These are phyloP conservation scores for Hypsizygus marmoreus DNA, from an alignment of 768 basidiomycete genomes.

Conservation along the genomic window DNA sequence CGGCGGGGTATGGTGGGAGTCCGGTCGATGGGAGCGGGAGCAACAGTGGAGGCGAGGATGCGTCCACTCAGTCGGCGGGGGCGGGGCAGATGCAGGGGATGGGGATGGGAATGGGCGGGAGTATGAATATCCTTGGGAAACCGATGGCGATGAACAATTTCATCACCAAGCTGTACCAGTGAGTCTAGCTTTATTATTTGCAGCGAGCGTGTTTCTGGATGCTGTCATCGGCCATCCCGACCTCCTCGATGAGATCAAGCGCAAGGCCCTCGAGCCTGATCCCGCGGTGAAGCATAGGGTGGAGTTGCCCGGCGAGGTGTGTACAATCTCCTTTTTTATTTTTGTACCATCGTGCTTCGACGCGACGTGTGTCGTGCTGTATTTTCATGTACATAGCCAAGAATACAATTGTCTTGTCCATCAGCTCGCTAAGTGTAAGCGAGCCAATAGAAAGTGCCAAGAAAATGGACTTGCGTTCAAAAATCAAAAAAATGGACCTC, in stretches of 20 bases:
- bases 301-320: constrained; percentile 78
- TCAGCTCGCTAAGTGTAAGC: too few species aligned
- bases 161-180: constrained; percentile 86
- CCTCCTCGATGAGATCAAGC: constrained; percentile 82
- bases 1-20: constrained; percentile 43
- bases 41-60: constrained; percentile 46
- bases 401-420: too few species aligned
- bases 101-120: constrained; percentile 53
- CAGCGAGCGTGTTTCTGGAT: too few species aligned
- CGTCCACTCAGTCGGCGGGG: constrained; percentile 15
- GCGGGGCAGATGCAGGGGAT: constrained; percentile 15
- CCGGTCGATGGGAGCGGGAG: constrained; percentile 53
- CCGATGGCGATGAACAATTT: constrained; percentile 76
- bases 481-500: too few species aligned
- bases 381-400: too few species aligned
- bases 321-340: too few species aligned
- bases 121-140: constrained; percentile 64
- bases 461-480: too few species aligned
- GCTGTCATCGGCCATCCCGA: constrained; percentile 76
- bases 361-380: too few species aligned
- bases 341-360: too few species aligned
- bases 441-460: too few species aligned
- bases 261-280: constrained; percentile 83
- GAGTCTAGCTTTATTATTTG: constrained; percentile 28
- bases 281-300: constrained; percentile 70